Conservation (phyloP, 208 protist genomes). For the Histomonas meleagridis region DNA sequence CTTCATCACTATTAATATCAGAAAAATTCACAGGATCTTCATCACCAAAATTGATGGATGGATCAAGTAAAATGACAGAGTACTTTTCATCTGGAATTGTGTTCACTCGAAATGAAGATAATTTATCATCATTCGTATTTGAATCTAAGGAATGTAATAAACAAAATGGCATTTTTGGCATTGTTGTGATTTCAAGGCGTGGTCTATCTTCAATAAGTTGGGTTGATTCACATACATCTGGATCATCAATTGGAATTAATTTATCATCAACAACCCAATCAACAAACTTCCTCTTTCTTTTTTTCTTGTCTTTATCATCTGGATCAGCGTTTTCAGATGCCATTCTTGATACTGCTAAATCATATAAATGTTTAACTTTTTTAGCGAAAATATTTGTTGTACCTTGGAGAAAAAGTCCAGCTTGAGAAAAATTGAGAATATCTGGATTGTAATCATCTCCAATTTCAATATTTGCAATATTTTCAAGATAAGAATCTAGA, state of each 20-base stretch:
- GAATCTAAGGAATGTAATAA: not conserved
- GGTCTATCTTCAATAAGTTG: not conserved
- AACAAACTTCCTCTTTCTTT: not conserved
- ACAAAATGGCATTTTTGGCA: constrained; percentile 29
- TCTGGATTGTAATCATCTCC: not conserved
- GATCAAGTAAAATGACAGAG: not conserved
- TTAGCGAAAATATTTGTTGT: constrained; percentile 9
- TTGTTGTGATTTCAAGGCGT: not conserved
- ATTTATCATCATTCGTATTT: not conserved
- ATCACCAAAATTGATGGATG: not conserved
- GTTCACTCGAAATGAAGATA: not conserved
- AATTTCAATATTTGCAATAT: not conserved
- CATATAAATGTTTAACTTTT: constrained; percentile 28
- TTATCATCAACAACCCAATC: not conserved
- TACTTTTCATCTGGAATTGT: not conserved
- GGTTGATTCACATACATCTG: not conserved
- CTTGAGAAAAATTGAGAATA: constrained; percentile 26
- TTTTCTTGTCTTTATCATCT: not conserved
- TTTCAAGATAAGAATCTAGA: not conserved
- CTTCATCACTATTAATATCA: not conserved
- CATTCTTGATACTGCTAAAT: not conserved
- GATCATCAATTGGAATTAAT: constrained; percentile 15
- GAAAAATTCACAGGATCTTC: too few species aligned
- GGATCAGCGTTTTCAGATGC: not conserved
- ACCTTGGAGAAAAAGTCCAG: not conserved